These are phyloP conservation scores for Primulina tabacum DNA, from an alignment of 257 asterid genomes.

Conservation along the genomic window DNA sequence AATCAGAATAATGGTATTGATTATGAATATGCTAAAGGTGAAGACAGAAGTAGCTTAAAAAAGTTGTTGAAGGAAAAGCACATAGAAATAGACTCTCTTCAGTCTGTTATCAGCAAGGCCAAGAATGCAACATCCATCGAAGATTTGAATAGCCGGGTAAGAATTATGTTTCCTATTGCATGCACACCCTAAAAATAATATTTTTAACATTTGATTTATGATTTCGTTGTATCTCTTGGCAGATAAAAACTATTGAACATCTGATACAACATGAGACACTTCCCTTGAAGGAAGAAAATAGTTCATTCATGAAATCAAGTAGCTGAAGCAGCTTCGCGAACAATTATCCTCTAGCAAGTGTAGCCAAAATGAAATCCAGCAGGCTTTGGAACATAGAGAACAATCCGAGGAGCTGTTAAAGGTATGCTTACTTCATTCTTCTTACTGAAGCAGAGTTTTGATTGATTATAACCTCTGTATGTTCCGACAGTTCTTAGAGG, in stretches of 20 bases:
- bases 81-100: slow-evolving; percentile 76
- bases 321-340: slow-evolving; percentile 47
- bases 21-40: slow-evolving; percentile 62
- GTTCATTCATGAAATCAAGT: slow-evolving; percentile 83
- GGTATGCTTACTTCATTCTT: slow-evolving; percentile 39
- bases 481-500: background rate
- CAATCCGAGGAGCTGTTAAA: slow-evolving; percentile 72
- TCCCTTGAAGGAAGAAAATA: slow-evolving; percentile 83
- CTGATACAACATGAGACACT: slow-evolving; percentile 87
- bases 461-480: background rate
- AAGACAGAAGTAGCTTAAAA: slow-evolving; percentile 52
- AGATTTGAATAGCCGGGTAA: slow-evolving; percentile 76
- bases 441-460: too few relatives aligned
- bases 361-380: slow-evolving; percentile 76
- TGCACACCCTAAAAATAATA: background rate
- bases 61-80: slow-evolving; percentile 73
- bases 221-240: slow-evolving; percentile 24
- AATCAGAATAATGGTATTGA: slow-evolving; percentile 57
- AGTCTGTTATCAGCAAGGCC: slow-evolving; percentile 66
- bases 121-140: slow-evolving; percentile 86
- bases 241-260: slow-evolving; percentile 67
- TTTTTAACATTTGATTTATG: slow-evolving; percentile 14
- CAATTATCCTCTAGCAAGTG: slow-evolving; percentile 82
- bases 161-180: slow-evolving; percentile 17
- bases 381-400: slow-evolving; percentile 74